Evolutionary conservation across 2,329 filamentous ascomycete species (phyloP).

Genomic region (Cucurbitaria berberidis): DNA sequence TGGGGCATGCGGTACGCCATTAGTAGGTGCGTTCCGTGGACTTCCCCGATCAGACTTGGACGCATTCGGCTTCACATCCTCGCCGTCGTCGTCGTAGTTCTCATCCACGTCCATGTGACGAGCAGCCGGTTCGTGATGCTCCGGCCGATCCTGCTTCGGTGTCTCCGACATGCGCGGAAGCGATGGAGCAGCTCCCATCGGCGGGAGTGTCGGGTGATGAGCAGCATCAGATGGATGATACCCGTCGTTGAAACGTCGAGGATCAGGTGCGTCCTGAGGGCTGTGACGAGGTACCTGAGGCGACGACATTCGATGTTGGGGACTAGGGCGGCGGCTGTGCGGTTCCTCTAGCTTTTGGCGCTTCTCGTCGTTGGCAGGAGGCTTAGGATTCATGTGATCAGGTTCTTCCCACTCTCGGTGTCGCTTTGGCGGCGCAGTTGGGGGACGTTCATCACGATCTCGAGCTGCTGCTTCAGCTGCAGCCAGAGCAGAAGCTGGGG

Average conservation of each 20-base stretch:
- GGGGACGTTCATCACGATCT: conserved; percentile 73
- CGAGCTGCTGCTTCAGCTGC: conserved; percentile 72
- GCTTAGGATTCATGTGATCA: conserved; percentile 73
- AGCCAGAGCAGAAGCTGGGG: conserved; percentile 68
- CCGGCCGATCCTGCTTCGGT: conserved; percentile 50
- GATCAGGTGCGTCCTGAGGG: conserved; percentile 66
- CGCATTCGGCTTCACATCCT: conserved; percentile 70
- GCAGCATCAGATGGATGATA: conserved; percentile 94
- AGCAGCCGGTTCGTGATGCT: conserved; percentile 78
- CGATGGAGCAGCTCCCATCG: conserved; percentile 53
- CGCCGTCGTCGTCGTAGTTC: conserved; percentile 93
- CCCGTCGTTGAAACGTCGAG: conserved; percentile 72
- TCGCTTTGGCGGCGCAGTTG: conserved; percentile 78
- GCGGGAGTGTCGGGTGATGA: conserved; percentile 74
- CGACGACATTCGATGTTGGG: conserved; percentile 54
- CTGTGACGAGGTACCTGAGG: conserved; percentile 75
- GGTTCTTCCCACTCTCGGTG: conserved; percentile 94
- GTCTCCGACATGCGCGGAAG: conserved; percentile 60
- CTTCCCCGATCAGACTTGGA: conserved; percentile 54
- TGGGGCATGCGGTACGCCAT: conserved; percentile 42
- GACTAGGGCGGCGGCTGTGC: conserved; percentile 70
- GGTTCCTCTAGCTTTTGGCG: conserved; percentile 86
- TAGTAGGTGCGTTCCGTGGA: conserved; percentile 46
- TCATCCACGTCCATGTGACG: conserved; percentile 97
- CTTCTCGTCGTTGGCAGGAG: conserved; percentile 79